phyloP scores from a whole-genome alignment of 2,329 filamentous ascomycete genomes.

The Sordariomycetes sp. region DNA sequence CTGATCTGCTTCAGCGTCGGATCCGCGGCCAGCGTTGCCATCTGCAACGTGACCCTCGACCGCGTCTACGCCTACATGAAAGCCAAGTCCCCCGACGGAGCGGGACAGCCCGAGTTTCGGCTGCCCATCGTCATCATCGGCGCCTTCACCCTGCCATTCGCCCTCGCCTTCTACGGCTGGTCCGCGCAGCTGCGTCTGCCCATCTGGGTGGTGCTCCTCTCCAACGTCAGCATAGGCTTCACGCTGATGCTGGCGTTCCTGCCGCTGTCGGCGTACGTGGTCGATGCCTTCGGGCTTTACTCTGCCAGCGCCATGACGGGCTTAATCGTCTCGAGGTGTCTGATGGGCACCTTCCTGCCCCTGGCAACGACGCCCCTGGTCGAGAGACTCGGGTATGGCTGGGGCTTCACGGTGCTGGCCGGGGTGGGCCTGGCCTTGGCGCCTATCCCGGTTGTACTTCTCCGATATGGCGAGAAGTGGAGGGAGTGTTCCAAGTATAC shows the following conservation, averaged over 20 bases:
- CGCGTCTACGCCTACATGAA: conserved; percentile 37
- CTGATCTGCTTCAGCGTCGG: conserved; percentile 34
- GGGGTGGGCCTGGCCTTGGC: conserved; percentile 30
- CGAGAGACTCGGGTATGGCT: conserved; percentile 38
- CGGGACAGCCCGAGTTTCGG: conserved; percentile 42
- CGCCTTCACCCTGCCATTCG: conserved; percentile 32
- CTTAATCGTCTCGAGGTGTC: conserved; percentile 43
- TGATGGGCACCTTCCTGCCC: conserved; percentile 49
- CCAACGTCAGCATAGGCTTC: conserved; percentile 34
- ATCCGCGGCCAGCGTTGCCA: conserved; percentile 32
- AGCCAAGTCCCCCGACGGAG: conserved; percentile 20
- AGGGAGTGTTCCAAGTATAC: conserved; percentile 27
- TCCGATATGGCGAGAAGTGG: conserved; percentile 42
- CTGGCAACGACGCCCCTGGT: conserved; percentile 38
- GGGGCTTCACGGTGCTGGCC: conserved; percentile 37
- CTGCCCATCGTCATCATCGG: conserved; percentile 42
- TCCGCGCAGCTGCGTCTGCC: conserved; percentile 31
- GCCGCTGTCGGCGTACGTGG: conserved; percentile 44
- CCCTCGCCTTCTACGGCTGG: conserved; percentile 42
- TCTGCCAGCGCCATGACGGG: conserved; percentile 49
- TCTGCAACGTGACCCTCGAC: conserved; percentile 43
- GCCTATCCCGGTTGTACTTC: conserved; percentile 40
- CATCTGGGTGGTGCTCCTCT: conserved; percentile 30
- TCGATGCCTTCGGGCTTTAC: conserved; percentile 46
- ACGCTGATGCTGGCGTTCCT: conserved; percentile 35